phyloP scores from a whole-genome alignment of 495 filamentous ascomycete species.

The Xeromyces bisporus region DNA sequence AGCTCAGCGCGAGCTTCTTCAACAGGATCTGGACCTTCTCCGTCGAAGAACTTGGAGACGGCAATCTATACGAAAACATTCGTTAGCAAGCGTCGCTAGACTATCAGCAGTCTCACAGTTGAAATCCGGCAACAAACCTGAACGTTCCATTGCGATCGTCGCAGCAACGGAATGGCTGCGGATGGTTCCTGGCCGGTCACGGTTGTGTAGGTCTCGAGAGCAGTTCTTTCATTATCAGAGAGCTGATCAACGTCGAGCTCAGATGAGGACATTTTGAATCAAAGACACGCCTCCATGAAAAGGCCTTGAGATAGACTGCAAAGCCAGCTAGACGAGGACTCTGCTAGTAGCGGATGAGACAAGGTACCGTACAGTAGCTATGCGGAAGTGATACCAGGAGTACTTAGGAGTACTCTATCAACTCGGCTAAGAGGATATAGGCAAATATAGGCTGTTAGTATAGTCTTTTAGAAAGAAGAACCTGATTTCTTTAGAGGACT shows the following conservation, averaged over 20 bases:
- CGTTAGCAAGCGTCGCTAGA: conserved; percentile 7
- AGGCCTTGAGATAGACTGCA: too few relatives aligned
- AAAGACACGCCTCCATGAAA: conserved; percentile 7
- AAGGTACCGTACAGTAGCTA: too few relatives aligned
- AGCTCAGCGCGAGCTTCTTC: conserved; percentile 55
- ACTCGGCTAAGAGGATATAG: too few relatives aligned
- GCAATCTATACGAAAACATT: conserved; percentile 47
- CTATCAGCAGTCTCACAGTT: conserved; percentile 1
- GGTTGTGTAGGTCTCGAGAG: conserved; percentile 71
- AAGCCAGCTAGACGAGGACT: too few relatives aligned
- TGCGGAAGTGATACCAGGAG: too few relatives aligned
- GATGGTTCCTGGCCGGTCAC: conserved; percentile 69
- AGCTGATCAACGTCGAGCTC: conserved; percentile 50
- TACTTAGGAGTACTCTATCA: too few relatives aligned
- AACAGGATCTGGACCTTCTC: conserved; percentile 67
- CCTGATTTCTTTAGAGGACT: too few relatives aligned
- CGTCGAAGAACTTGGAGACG: conserved; percentile 93
- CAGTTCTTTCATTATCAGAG: conserved; percentile 54
- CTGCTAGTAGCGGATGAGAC: too few relatives aligned
- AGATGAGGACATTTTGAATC: conserved; percentile 23
- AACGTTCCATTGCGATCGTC: conserved; percentile 89
- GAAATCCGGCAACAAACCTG: conserved; percentile 37
- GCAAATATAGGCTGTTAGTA: too few relatives aligned
- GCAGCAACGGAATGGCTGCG: conserved; percentile 65
- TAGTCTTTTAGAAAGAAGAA: too few relatives aligned